Base-by-base conservation (phyloP, 2,329 filamentous ascomycete species). In the Neonectria punicea region DNA sequence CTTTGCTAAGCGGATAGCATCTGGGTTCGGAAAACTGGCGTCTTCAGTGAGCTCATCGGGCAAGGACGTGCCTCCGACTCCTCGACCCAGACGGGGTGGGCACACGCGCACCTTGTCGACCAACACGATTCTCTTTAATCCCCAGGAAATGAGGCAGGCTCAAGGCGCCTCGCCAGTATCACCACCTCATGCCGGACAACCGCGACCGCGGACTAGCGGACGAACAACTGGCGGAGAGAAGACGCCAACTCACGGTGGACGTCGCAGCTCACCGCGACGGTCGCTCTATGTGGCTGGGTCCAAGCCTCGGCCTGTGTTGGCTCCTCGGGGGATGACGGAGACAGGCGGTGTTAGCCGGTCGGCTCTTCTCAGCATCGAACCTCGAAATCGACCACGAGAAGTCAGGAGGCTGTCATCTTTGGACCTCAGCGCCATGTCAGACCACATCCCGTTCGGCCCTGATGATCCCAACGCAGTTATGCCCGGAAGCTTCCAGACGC, bases 121-220 rank as follows among this genome's bases (percentile, higher is more conserved):
- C 20, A 93, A 90, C 71, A 97, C 94, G 0, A 94, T 97, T 58
- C 83, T 97, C 1, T 97, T 92, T 80, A 94, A 92, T 36, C 94
- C 94, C 0, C 82, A 89, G 34, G 81, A 84, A 28, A 68, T 73
- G 58, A 76, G 68, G 54, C 80, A 77, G 16, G 70, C 75, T 1
- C 74, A 76, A 11, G 82, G 78, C 66, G 80, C 81, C 8, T 82
- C 83, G 0, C 82, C 83, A 0, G 79, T 78, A 30, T 84, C 85
- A 3, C 80, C 83, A 13, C 75, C 78, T 9, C 77, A 75, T 41
- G 58, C 66, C 18, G 63, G 61, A 25, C 70, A 67, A 22, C 70
- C 78, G 58, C 79, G 79, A 49, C 78, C 80, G 58, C 80, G 81
- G 20, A 78, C 81, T 20, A 80, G 75, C 44, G 78, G 78, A 6